Evolutionary conservation across 768 basidiomycete species (phyloP), one percentile per base, ranked within the genome.

Genomic region (Chiua virens): DNA sequence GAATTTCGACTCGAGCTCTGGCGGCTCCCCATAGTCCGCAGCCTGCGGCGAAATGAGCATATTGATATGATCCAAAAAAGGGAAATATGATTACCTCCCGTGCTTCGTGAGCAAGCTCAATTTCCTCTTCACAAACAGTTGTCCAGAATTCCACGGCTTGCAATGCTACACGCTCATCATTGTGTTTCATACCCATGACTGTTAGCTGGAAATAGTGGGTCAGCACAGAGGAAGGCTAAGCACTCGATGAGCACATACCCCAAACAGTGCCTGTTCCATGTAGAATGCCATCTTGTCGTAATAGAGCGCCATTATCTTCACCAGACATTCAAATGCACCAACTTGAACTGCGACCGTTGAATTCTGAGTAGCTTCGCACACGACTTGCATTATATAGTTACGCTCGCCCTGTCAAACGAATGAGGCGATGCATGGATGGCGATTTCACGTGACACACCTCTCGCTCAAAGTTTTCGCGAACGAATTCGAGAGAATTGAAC

Each of bases 111-210:
- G 88, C 86, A 42, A 98, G 76, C 50, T 98, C 95, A 21, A 93
- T 85, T 69, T 99, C 97, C 68, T 97, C 92, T 67, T 99, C 96
- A 63, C 94, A 98, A 2, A 98, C 96, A 8, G 96, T 98, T 5
- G 95, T 95, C 97, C 97, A 99, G 72, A 99, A 99, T 66, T 99
- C 97, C 46, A 99, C 87, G 21, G 97, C 97, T 69, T 99, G 97
- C 25, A 98, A 72, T 0, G 94, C 92, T 34, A 99, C 95, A 8
- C 84, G 76, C 61, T 97, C 94, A 57, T 98, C 94, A 8, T 73
- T 70, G 61, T 95, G 86, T 68, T 93, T 93, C 97, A 99, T 99
- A 35, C 97, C 97, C 67, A 97, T 85, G 20, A 98, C 92, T 11
- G 97, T 98, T 52, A 99, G 75, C 92, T 98, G 64, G 35, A 54